Percentiles rank a stretch among this genome's conserved stretches.
phyloP scores from a whole-genome alignment of 768 basidiomycete species.

The Amanita phalloides region DNA sequence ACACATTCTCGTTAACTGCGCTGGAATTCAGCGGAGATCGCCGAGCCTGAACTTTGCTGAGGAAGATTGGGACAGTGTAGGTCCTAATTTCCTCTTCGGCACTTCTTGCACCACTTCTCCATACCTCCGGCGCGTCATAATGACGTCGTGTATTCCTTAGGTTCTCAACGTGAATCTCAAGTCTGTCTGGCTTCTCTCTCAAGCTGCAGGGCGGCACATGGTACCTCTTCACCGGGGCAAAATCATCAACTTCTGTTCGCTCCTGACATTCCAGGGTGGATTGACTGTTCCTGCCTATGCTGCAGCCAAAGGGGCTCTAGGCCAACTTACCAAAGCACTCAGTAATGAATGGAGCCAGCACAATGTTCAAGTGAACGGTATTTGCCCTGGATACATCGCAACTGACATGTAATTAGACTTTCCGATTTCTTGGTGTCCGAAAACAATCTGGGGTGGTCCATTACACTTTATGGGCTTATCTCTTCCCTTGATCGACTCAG shows the following conservation, averaged over 20 bases:
- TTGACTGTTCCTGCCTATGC: conserved; percentile 85
- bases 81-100: conserved; percentile 9
- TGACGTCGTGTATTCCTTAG: conserved; percentile 23
- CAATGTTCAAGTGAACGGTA: conserved; percentile 77
- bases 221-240: conserved; percentile 54
- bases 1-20: conserved; percentile 64
- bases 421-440: not conserved
- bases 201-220: conserved; percentile 88
- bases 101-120: not conserved
- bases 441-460: not conserved
- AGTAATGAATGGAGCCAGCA: conserved; percentile 84
- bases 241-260: conserved; percentile 63
- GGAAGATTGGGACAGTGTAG: conserved; percentile 57
- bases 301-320: conserved; percentile 81
- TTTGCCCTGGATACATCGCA: conserved; percentile 80
- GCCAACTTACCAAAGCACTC: conserved; percentile 80
- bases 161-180: conserved; percentile 85
- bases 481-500: not conserved
- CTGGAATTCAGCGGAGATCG: conserved; percentile 47
- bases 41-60: conserved; percentile 57
- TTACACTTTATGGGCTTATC: not conserved
- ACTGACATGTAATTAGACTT: conserved; percentile 64
- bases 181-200: conserved; percentile 74
- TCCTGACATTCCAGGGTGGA: conserved; percentile 54
- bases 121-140: conserved; percentile 3